A percentile compares a stretch with the other conserved stretches of the same genome.
Evolutionary conservation across 1,284 basidiomycete species (phyloP).

Genomic region (Ganoderma boninense): DNA sequence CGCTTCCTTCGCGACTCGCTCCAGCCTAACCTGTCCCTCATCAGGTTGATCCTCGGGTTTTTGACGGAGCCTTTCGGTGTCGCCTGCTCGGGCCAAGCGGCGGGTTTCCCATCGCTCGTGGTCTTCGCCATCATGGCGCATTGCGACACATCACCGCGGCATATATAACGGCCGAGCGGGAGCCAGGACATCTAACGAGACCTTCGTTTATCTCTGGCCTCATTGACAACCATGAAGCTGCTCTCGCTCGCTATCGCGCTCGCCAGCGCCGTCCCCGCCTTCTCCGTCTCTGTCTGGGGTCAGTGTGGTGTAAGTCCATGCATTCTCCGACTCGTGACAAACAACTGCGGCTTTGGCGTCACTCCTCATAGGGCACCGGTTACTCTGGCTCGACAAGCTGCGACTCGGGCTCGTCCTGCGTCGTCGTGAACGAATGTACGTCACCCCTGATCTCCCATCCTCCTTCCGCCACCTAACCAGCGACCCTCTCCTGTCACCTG

Average conservation of each 20-base stretch:
- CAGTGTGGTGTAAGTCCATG: constrained; percentile 41
- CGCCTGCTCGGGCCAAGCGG: constrained; percentile 16
- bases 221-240: constrained; percentile 30
- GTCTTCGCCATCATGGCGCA: not conserved
- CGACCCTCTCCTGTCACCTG: too few relatives aligned
- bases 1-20: too few relatives aligned
- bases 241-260: constrained; percentile 39
- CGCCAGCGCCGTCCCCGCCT: constrained; percentile 36
- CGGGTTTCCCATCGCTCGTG: not conserved
- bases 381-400: constrained; percentile 41
- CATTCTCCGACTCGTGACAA: not conserved
- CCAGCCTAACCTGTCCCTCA: not conserved
- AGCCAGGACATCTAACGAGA: not conserved
- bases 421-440: constrained; percentile 38
- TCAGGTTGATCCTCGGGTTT: constrained; percentile 28
- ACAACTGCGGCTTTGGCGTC: not conserved
- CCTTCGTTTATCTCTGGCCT: not conserved
- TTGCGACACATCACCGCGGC: not conserved
- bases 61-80: constrained; percentile 20
- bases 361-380: constrained; percentile 35
- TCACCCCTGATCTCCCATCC: not conserved
- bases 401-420: constrained; percentile 39
- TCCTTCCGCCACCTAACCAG: not conserved
- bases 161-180: constrained; percentile 10
- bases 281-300: constrained; percentile 42